These are phyloP conservation scores for Solanum virginianum DNA, from an alignment of 257 asterid genomes.

Conservation along the genomic window DNA sequence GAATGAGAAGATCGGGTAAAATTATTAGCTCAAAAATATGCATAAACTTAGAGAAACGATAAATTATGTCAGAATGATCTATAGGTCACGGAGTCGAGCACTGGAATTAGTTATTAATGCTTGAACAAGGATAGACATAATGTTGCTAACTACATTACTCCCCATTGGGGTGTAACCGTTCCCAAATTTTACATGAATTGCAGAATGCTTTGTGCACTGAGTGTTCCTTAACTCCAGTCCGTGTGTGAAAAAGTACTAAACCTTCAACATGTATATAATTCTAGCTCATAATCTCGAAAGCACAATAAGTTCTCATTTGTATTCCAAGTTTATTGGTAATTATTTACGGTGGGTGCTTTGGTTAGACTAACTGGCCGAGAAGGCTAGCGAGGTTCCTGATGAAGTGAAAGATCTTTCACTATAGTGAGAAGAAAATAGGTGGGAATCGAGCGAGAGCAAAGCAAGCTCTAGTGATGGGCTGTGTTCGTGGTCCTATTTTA, in stretches of 20 bases:
- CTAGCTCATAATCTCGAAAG: not conserved
- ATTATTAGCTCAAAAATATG: too few relatives aligned
- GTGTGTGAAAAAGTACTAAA: not conserved
- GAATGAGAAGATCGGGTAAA: not conserved
- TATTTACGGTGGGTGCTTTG: too few relatives aligned
- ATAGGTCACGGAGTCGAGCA: not conserved
- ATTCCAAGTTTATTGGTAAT: too few relatives aligned
- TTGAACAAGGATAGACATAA: not conserved
- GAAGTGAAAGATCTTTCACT: too few relatives aligned
- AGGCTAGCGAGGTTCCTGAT: too few relatives aligned
- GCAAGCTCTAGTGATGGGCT: too few relatives aligned
- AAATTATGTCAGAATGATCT: not conserved
- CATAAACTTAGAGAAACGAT: not conserved
- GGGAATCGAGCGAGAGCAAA: too few relatives aligned
- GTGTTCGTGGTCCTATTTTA: too few relatives aligned
- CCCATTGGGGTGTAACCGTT: not conserved
- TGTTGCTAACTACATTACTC: not conserved
- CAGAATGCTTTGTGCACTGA: not conserved
- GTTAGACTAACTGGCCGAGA: too few relatives aligned
- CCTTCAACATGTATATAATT: not conserved
- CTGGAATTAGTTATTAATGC: not conserved
- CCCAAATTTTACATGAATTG: fast-evolving
- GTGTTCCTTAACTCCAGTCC: not conserved
- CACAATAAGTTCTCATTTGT: not conserved
- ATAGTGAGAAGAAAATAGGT: too few relatives aligned